Evolutionary conservation across 1,139 yeast genomes (phyloP), one percentile per base, ranked within the genome.

Genomic region (Yamadazyma epiphylla): DNA sequence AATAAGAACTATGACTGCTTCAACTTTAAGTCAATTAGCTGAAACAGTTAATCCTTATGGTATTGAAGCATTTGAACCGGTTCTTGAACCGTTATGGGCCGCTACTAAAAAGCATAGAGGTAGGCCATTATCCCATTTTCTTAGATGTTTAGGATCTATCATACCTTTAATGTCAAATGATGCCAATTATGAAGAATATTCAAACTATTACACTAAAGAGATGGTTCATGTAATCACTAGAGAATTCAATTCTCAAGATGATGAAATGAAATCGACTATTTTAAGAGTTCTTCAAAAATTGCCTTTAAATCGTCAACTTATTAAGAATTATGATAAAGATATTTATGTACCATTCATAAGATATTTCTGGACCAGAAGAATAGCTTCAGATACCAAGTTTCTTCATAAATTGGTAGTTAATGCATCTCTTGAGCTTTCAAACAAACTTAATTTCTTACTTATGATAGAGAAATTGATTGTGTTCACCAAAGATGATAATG

Each of bases 21-120:
- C 70, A 20, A 79, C 96, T 0, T 47, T 89, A 2, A 66, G 94
- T 0, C 75, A 81, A 5, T 55, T 91, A 22, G 97, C 97, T 0
- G 94, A 86, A 28, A 81, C 84, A n/a, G 77, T 89, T 1, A 68
- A 76, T 14, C 98, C 98, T 0, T 87, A 83, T 55, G 98, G 98
- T 28, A 82, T 86, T 34, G 96, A 87, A 46, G 77, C 94, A 0
- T 89, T 91, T 53, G 94, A 84, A 42, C 59, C 53, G 6, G 54
- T 64, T 2, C 52, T 91, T 24, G 91, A 84, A 39, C 86, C 89
- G 0, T 56, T 87, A 5, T 88, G 96, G 95, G 60, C 64, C 13
- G 96, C 95, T 2, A 71, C 87, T 19, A 70, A 78, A 31, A 70
- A 70, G 26, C 94, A 85, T 41, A 66, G 95, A 38, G 97, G 97